These are phyloP conservation scores for Lycium ferocissimum DNA, from an alignment of 257 asterid species.

Conservation along the genomic window DNA sequence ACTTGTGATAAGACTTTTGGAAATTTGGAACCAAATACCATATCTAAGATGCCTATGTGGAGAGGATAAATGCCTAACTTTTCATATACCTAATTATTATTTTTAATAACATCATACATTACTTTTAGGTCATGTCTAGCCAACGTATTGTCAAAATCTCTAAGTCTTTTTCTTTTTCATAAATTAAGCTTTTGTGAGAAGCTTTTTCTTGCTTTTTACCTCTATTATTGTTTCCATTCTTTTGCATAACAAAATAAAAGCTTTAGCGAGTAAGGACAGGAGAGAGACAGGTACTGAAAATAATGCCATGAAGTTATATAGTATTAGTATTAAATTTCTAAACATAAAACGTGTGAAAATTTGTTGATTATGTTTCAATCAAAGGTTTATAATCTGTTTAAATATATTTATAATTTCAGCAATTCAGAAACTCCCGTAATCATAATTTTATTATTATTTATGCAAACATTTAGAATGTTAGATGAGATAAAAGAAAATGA, in stretches of 20 bases:
- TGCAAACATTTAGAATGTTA: not conserved
- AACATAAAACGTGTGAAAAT: not conserved
- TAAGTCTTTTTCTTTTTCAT: not conserved
- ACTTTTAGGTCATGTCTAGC: not conserved
- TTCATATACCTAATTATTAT: slow-evolving; percentile 1
- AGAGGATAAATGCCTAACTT: slow-evolving; percentile 27
- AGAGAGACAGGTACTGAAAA: not conserved
- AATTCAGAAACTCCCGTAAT: not conserved
- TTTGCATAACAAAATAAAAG: slow-evolving; percentile 8
- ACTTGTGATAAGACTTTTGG: not conserved
- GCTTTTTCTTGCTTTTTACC: not conserved
- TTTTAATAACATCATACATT: slow-evolving; percentile 2
- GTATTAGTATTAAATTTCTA: not conserved
- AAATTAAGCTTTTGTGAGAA: slow-evolving; percentile 11
- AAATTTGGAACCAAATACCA: slow-evolving; percentile 28
- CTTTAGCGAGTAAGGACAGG: not conserved
- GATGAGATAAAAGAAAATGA: not conserved
- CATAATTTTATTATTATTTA: not conserved
- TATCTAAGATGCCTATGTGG: slow-evolving; percentile 12
- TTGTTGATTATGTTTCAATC: not conserved
- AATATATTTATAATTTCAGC: slow-evolving; percentile 20
- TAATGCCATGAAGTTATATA: not conserved
- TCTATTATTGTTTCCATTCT: not conserved
- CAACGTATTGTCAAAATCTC: slow-evolving; percentile 24
- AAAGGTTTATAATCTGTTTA: not conserved